These are phyloP conservation scores for Brassica hybrid DNA, from an alignment of 441 rosid species.

Conservation along the genomic window DNA sequence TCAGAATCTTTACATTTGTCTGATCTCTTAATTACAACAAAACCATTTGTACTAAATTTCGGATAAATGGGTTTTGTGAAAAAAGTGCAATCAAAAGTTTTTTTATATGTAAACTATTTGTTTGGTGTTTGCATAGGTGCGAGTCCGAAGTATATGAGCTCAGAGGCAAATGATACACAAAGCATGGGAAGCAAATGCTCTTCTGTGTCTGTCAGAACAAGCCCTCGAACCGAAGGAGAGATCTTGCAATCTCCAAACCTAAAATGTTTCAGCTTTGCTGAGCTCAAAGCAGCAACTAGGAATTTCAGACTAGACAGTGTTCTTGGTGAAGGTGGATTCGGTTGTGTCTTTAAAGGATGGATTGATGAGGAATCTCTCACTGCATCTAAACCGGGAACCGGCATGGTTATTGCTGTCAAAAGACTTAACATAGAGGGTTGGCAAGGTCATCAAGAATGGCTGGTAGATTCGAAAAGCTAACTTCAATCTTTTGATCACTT, in stretches of 20 bases:
- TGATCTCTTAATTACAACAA: slow-evolving; percentile 18
- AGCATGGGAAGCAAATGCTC: slow-evolving; percentile 61
- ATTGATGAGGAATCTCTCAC: no score
- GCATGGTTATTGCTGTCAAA: slow-evolving; percentile 91
- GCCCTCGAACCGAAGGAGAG: slow-evolving; percentile 82
- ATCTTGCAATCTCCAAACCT: slow-evolving; percentile 77
- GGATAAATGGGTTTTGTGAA: slow-evolving; percentile 16
- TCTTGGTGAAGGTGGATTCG: slow-evolving; percentile 95
- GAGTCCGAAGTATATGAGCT: slow-evolving; percentile 60
- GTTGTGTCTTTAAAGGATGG: no score
- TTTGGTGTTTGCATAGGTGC: slow-evolving; percentile 54
- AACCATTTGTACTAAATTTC: neutral
- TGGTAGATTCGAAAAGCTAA: slow-evolving; percentile 57
- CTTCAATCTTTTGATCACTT: neutral
- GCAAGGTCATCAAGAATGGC: slow-evolving; percentile 95
- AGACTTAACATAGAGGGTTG: slow-evolving; percentile 78
- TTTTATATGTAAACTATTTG: slow-evolving; percentile 1
- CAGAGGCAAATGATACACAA: slow-evolving; percentile 56
- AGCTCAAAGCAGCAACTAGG: slow-evolving; percentile 79
- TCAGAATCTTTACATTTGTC: slow-evolving; percentile 25
- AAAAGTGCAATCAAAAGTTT: slow-evolving; percentile 13
- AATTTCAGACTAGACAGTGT: slow-evolving; percentile 89
- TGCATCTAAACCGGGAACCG: no score
- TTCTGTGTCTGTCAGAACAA: slow-evolving; percentile 55
- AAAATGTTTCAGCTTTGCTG: slow-evolving; percentile 64